phyloP scores from a whole-genome alignment of 176 grass and related monocot genomes.

The Neostapfia colusana region DNA sequence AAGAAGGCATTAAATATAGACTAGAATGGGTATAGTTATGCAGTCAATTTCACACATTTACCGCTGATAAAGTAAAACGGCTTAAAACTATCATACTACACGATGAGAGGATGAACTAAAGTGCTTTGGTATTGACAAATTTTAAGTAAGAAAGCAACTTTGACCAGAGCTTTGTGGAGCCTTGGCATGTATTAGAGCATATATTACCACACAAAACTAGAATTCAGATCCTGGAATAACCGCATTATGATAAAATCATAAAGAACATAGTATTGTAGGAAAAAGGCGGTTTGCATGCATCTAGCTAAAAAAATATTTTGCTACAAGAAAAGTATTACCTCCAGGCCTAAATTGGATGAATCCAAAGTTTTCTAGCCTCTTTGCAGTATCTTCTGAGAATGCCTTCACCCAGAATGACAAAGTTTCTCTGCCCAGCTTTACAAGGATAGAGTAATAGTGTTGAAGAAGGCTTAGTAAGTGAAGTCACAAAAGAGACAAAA shows the following conservation, averaged over 20 bases:
- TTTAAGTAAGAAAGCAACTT: not conserved
- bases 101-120: not conserved
- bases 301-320: not conserved
- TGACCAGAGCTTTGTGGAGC: not conserved
- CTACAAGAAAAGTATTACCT: conserved; percentile 56
- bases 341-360: conserved; percentile 99
- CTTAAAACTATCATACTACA: not conserved
- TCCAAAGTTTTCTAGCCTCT: conserved; percentile 96
- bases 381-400: conserved; percentile 97
- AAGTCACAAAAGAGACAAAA: conserved; percentile 17
- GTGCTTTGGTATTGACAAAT: not conserved
- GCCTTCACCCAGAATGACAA: conserved; percentile 99
- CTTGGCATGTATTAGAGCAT: not conserved
- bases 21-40: too few species aligned
- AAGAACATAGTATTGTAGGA: conserved; percentile 13
- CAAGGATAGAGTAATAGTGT: conserved; percentile 34
- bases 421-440: conserved; percentile 91
- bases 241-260: conserved; percentile 26
- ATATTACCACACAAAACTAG: not conserved
- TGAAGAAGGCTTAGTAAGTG: conserved; percentile 29
- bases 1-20: not conserved
- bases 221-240: conserved; percentile 29
- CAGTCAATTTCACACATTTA: not conserved
- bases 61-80: too few species aligned
- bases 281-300: conserved; percentile 16